Percentiles rank a stretch among this genome's conserved stretches.
Conservation (phyloP, 805 yeast genomes). For the Metschnikowia baotianmanensis region DNA sequence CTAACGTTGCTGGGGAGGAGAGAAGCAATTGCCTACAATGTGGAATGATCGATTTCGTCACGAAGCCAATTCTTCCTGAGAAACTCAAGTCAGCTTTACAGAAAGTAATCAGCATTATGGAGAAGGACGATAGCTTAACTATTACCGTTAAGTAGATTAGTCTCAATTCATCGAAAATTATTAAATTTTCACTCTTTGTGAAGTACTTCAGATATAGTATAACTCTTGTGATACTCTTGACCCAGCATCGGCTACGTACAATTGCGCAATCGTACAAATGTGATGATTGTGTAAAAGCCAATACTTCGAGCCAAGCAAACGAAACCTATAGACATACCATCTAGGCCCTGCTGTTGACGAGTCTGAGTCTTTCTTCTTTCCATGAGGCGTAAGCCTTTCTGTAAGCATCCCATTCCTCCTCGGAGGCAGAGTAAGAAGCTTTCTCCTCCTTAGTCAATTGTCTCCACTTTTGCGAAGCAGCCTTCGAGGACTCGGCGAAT, state of each 20-base stretch:
- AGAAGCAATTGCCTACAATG: slow-evolving; percentile 43
- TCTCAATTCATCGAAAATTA: too few relatives aligned
- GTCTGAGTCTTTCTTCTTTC: slow-evolving; percentile 29
- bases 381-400: slow-evolving; percentile 26
- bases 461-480: slow-evolving; percentile 31
- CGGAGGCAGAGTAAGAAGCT: slow-evolving; percentile 21
- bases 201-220: too few relatives aligned
- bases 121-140: background rate
- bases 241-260: too few relatives aligned
- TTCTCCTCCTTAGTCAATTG: slow-evolving; percentile 29
- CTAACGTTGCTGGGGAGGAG: slow-evolving; percentile 55
- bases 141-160: too few relatives aligned
- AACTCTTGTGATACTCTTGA: too few relatives aligned
- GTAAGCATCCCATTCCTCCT: slow-evolving; percentile 22
- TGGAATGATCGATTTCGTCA: slow-evolving; percentile 53
- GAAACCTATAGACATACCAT: too few relatives aligned
- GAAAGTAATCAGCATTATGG: slow-evolving; percentile 9
- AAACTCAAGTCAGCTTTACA: slow-evolving; percentile 38
- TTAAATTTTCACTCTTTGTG: too few relatives aligned
- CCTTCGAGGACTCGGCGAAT: slow-evolving; percentile 26
- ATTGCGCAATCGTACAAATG: too few relatives aligned
- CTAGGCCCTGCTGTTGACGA: slow-evolving; percentile 3
- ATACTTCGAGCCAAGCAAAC: too few relatives aligned
- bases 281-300: too few relatives aligned
- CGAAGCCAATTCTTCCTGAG: slow-evolving; percentile 52